Evolutionary conservation across 2,329 filamentous ascomycete genomes (phyloP).

Genomic region (Aspergillus sp.): DNA sequence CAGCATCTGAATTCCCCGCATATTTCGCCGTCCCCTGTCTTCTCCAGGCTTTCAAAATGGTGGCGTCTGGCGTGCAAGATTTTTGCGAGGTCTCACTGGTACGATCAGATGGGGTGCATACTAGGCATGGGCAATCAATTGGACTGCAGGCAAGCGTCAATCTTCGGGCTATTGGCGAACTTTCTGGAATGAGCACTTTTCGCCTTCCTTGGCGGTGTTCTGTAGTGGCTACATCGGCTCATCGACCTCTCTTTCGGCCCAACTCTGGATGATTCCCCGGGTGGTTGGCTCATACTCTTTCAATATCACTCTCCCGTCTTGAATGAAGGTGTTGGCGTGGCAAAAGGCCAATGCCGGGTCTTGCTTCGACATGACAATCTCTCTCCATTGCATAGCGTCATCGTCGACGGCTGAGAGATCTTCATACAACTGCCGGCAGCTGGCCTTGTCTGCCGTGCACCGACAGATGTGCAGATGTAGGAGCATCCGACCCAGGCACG

Average conservation of each 20-base stretch:
- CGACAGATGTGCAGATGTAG: slow-evolving; percentile 61
- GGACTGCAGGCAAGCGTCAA: no score
- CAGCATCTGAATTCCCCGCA: no score
- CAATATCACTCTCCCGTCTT: slow-evolving; percentile 44
- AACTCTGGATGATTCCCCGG: slow-evolving; percentile 55
- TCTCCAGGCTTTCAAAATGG: no score
- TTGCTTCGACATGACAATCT: slow-evolving; percentile 53
- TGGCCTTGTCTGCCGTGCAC: slow-evolving; percentile 57
- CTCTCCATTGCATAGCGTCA: slow-evolving; percentile 53
- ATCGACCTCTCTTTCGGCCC: slow-evolving; percentile 39
- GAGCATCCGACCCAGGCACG: slow-evolving; percentile 58
- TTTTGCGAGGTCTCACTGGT: no score
- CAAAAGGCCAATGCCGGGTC: slow-evolving; percentile 59
- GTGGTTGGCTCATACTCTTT: slow-evolving; percentile 58
- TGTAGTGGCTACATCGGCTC: background rate
- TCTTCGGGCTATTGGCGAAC: background rate
- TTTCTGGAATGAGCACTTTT: background rate
- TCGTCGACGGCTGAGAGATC: slow-evolving; percentile 55
- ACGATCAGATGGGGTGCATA: no score
- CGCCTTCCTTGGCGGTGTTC: background rate
- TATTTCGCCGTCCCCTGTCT: no score
- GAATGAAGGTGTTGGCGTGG: slow-evolving; percentile 58
- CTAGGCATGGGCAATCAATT: no score
- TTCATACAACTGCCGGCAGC: slow-evolving; percentile 57
- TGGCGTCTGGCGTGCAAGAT: no score